A percentile compares a stretch with the other conserved stretches of the same genome.
Evolutionary conservation across 805 yeast genomes (phyloP).

Genomic region (Barnettozyma vustinii): DNA sequence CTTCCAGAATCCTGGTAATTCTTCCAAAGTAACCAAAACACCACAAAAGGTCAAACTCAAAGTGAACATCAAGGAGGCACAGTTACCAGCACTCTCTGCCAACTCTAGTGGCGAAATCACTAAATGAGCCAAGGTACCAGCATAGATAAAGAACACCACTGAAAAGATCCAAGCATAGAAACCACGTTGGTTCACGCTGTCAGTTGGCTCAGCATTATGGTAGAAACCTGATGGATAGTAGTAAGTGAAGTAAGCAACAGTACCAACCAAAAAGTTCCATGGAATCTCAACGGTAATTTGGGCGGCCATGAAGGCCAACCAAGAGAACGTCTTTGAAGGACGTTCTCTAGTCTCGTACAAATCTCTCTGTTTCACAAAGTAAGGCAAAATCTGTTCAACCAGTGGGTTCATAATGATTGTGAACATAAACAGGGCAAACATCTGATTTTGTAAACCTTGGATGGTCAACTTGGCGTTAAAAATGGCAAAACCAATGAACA

Average conservation of each 20-base stretch:
- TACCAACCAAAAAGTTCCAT: constrained; percentile 55
- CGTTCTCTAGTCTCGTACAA: constrained; percentile 70
- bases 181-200: constrained; percentile 45
- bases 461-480: constrained; percentile 58
- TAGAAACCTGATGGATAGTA: constrained; percentile 73
- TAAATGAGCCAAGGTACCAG: constrained; percentile 52
- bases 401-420: constrained; percentile 50
- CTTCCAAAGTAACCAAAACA: constrained; percentile 51
- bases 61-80: constrained; percentile 51
- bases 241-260: constrained; percentile 54
- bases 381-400: constrained; percentile 58
- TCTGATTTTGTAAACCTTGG: constrained; percentile 77
- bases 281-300: constrained; percentile 65
- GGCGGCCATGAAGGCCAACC: constrained; percentile 57
- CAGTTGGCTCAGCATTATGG: constrained; percentile 58
- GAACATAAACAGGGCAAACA: constrained; percentile 72
- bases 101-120: constrained; percentile 53
- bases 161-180: constrained; percentile 37
- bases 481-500: constrained; percentile 72
- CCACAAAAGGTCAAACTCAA: constrained; percentile 70
- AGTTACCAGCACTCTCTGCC: constrained; percentile 58
- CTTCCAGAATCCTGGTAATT: constrained; percentile 65
- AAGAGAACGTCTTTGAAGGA: constrained; percentile 64
- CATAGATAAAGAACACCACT: constrained; percentile 48
- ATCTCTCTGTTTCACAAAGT: constrained; percentile 55